These are phyloP conservation scores for Cyberlindnera nakhonratchasimensis DNA, from an alignment of 805 yeast species.

Conservation along the genomic window DNA sequence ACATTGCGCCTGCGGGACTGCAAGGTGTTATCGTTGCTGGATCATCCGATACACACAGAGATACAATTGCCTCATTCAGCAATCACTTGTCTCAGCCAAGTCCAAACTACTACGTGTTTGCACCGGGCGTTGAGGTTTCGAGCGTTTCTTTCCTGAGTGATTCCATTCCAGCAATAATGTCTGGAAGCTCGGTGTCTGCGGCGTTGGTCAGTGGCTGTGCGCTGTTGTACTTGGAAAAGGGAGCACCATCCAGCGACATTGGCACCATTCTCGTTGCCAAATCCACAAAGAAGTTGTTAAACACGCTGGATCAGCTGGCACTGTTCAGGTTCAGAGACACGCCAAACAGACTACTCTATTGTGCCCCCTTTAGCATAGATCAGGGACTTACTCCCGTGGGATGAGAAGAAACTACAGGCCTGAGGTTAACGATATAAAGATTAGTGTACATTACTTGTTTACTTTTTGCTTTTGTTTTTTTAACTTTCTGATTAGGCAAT, in stretches of 20 bases:
- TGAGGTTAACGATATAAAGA: not conserved
- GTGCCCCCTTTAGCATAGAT: conserved; percentile 4
- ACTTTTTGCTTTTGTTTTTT: not conserved
- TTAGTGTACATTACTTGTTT: conserved; percentile 2
- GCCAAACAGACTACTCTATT: conserved; percentile 14
- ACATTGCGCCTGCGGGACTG: conserved; percentile 80
- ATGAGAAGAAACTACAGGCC: not conserved
- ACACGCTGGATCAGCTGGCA: not conserved
- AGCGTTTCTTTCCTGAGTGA: conserved; percentile 43
- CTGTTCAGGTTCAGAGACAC: conserved; percentile 1
- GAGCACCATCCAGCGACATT: conserved; percentile 41
- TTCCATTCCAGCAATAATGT: conserved; percentile 33
- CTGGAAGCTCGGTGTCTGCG: conserved; percentile 81
- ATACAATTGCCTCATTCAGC: conserved; percentile 67
- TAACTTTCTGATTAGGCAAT: conserved; percentile 31
- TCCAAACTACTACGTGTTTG: conserved; percentile 51
- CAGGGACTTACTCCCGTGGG: not conserved
- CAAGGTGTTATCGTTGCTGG: conserved; percentile 72
- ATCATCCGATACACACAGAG: conserved; percentile 72
- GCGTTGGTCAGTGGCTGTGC: conserved; percentile 66
- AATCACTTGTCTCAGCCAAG: conserved; percentile 73
- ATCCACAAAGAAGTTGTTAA: conserved; percentile 33
- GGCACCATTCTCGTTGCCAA: conserved; percentile 38
- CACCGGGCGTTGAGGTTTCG: conserved; percentile 68
- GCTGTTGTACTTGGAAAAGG: conserved; percentile 52